Evolutionary conservation across 78 protist species (phyloP).

Genomic region (Acrasis kona): DNA sequence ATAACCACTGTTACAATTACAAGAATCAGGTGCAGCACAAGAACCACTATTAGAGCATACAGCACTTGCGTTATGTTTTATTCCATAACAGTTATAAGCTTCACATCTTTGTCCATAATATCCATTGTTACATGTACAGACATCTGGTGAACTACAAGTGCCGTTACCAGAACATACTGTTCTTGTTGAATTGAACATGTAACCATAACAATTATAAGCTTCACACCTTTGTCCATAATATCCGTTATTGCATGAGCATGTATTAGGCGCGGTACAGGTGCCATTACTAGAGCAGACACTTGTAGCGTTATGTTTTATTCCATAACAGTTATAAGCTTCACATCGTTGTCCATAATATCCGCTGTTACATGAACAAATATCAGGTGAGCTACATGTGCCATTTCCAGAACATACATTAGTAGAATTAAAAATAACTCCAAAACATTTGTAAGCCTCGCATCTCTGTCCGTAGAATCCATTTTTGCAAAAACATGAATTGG

Average conservation of each 20-base stretch:
- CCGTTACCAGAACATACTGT: not conserved
- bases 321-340: not conserved
- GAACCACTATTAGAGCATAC: no score
- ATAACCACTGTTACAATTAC: no score
- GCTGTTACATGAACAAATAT: not conserved
- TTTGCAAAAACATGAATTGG: not conserved
- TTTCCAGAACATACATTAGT: not conserved
- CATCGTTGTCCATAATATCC: not conserved
- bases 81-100: no score
- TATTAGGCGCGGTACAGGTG: not conserved
- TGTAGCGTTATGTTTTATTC: not conserved
- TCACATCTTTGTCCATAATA: no score
- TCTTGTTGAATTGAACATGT: no score
- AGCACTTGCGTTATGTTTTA: no score
- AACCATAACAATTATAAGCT: not conserved
- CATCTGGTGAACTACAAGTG: not conserved
- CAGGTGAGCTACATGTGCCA: not conserved
- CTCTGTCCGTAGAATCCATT: not conserved
- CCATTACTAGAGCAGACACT: not conserved
- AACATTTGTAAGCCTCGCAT: not conserved
- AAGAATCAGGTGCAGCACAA: no score
- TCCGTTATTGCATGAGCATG: not conserved
- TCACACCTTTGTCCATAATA: not conserved
- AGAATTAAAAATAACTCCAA: not conserved
- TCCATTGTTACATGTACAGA: not conserved